phyloP scores from a whole-genome alignment of 2,329 filamentous ascomycete genomes.

The Talaromyces funiculosus region DNA sequence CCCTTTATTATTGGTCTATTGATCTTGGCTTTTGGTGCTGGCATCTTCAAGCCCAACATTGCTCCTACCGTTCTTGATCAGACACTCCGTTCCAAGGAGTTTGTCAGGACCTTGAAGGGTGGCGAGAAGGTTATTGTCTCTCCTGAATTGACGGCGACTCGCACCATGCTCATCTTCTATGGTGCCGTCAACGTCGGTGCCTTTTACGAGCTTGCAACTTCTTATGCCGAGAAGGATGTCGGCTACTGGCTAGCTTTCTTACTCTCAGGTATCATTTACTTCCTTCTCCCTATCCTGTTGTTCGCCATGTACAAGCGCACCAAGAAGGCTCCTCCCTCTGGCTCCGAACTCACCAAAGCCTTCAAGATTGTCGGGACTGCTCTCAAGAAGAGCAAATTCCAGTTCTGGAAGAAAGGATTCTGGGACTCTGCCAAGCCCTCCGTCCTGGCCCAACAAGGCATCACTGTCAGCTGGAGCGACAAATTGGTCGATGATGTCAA shows the following conservation, averaged over 20 bases:
- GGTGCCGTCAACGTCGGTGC: conserved; percentile 66
- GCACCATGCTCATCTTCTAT: conserved; percentile 67
- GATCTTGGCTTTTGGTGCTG: conserved; percentile 35
- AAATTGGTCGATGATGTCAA: conserved; percentile 33
- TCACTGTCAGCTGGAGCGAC: conserved; percentile 28
- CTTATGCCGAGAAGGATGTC: conserved; percentile 69
- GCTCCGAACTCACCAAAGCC: conserved; percentile 29
- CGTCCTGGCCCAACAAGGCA: conserved; percentile 23
- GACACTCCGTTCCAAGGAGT: conserved; percentile 55
- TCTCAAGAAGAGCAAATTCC: conserved; percentile 29
- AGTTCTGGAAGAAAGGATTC: conserved; percentile 28
- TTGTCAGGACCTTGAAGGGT: conserved; percentile 49
- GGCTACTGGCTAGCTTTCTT: conserved; percentile 43
- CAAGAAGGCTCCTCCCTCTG: conserved; percentile 26
- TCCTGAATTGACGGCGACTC: conserved; percentile 59
- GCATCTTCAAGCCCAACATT: conserved; percentile 64
- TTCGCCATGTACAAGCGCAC: conserved; percentile 30
- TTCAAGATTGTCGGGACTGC: conserved; percentile 30
- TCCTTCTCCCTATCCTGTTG: conserved; percentile 32
- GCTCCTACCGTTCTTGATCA: conserved; percentile 67
- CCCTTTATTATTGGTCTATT: conserved; percentile 38
- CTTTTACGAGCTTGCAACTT: conserved; percentile 58
- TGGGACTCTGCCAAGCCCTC: conserved; percentile 33
- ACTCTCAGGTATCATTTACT: conserved; percentile 28
- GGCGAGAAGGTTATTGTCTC: conserved; percentile 66